Percentiles rank a stretch among this genome's conserved stretches.
Conservation (phyloP, 2,329 filamentous ascomycete genomes). For the Stagonosporopsis chrysanthemi region DNA sequence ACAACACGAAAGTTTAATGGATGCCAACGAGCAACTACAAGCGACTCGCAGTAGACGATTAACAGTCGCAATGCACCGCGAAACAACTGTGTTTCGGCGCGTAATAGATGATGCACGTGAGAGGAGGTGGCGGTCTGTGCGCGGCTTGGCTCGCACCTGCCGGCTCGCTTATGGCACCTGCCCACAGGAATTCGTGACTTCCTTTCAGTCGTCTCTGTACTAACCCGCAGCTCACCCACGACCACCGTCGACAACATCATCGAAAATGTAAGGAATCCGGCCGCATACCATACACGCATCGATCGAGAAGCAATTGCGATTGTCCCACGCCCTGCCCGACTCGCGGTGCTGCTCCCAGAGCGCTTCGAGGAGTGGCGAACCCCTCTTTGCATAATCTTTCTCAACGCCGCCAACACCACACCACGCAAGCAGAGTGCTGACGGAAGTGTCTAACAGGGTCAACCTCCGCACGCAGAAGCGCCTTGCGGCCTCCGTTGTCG, state of each 20-base stretch:
- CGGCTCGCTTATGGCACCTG: slow-evolving; percentile 22
- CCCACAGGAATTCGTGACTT: slow-evolving; percentile 15
- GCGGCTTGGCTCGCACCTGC: slow-evolving; percentile 12
- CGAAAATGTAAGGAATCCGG: slow-evolving; percentile 52
- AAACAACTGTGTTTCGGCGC: slow-evolving; percentile 8
- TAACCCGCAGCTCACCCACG: slow-evolving; percentile 38
- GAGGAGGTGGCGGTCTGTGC: slow-evolving; percentile 7
- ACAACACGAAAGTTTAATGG: neutral
- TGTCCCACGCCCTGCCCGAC: slow-evolving; percentile 26
- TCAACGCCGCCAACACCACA: slow-evolving; percentile 28
- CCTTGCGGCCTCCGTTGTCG: slow-evolving; percentile 97
- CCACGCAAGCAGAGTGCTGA: slow-evolving; percentile 39
- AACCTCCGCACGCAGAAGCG: slow-evolving; percentile 99
- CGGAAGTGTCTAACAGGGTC: slow-evolving; percentile 71
- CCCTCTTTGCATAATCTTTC: slow-evolving; percentile 42
- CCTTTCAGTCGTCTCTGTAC: slow-evolving; percentile 14
- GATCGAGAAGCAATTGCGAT: slow-evolving; percentile 30
- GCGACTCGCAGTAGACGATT: neutral
- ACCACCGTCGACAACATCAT: slow-evolving; percentile 50
- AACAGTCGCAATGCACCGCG: neutral
- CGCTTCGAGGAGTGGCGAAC: slow-evolving; percentile 43
- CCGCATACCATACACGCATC: slow-evolving; percentile 22
- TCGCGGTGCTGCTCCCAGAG: slow-evolving; percentile 33
- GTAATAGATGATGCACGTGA: slow-evolving; percentile 17
- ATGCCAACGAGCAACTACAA: neutral